Evolutionary conservation across 345 rosid species (phyloP), one percentile per base, ranked within the genome.

Genomic region (Euphorbia peplus): DNA sequence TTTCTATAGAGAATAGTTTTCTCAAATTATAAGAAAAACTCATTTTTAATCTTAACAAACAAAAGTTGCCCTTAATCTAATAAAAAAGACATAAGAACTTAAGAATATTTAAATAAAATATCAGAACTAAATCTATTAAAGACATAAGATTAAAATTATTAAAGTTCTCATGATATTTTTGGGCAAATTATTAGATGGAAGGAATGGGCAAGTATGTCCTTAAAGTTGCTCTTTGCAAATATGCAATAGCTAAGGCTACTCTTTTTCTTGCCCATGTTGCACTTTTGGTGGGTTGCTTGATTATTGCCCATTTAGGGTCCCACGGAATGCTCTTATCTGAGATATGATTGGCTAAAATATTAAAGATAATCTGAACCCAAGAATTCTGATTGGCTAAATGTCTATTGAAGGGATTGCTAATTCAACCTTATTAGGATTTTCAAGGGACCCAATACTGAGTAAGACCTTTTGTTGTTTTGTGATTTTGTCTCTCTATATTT

Each of bases 331-430:
- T 68, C 75, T 69, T 65, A 70, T 76, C 82, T 76, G 37, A 47
- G 53, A n/a, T 35, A 11, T 75, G 16, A 86, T 83, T 83, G 90
- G 90, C 71, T 67, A 24, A 50, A 39, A 29, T 1, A 47, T 59
- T 63, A 19, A 74, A 59, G 68, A 63, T 28, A 63, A 86, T 86
- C 90, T 48, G 46, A 15, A 26, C 48, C 25, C 47, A 67, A 71
- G 61, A 59, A 66, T 32, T 64, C 78, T 66, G 1, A 79, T 83
- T 83, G 90, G 87, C 56, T 64, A 30, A 18, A n/a, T 42, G 66
- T 58, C 75, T 14, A 32, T 48, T 19, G 21, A 10, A 28, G 21
- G 82, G 87, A 86, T 83, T 82, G 67, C 81, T 60, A 6, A n/a
- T 62, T 71, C 80, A 70, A 10, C 80, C 85, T 61, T 1, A 5